Evolutionary conservation across 805 yeast species (phyloP).

Genomic region (Torulaspora microellipsoides): DNA sequence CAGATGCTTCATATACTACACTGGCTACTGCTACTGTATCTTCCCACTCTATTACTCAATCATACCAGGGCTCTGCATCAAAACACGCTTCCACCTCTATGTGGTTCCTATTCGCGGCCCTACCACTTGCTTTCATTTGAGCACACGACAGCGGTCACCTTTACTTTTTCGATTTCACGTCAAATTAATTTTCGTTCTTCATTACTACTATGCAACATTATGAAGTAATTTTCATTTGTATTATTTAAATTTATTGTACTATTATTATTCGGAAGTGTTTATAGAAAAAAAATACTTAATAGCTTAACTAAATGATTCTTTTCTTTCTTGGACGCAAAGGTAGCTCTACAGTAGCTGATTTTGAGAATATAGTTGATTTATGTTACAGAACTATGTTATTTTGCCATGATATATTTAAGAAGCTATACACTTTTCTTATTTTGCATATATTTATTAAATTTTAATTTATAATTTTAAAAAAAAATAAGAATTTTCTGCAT

Average conservation of each 20-base stretch:
- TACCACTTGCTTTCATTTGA: conserved; percentile 8
- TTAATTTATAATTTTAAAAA: conserved; percentile 1
- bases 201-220: not conserved
- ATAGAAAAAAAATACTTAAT: too few species aligned
- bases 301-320: too few species aligned
- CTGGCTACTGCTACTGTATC: not conserved
- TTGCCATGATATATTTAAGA: not conserved
- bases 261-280: too few species aligned
- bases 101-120: conserved; percentile 1
- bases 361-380: too few species aligned
- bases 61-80: conserved; percentile 5
- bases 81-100: not conserved
- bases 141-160: too few species aligned
- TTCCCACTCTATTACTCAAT: not conserved
- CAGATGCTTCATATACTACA: not conserved
- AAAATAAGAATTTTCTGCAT: conserved; percentile 5
- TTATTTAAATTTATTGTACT: too few species aligned
- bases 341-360: too few species aligned
- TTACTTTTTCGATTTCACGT: too few species aligned
- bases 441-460: not conserved
- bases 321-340: too few species aligned
- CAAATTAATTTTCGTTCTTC: not conserved
- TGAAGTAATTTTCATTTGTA: too few species aligned
- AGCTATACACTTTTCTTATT: not conserved
- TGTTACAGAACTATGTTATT: too few species aligned